Evolutionary conservation across 2,329 filamentous ascomycete genomes (phyloP), one percentile per base, ranked within the genome.

Genomic region (Biscogniauxia marginata): DNA sequence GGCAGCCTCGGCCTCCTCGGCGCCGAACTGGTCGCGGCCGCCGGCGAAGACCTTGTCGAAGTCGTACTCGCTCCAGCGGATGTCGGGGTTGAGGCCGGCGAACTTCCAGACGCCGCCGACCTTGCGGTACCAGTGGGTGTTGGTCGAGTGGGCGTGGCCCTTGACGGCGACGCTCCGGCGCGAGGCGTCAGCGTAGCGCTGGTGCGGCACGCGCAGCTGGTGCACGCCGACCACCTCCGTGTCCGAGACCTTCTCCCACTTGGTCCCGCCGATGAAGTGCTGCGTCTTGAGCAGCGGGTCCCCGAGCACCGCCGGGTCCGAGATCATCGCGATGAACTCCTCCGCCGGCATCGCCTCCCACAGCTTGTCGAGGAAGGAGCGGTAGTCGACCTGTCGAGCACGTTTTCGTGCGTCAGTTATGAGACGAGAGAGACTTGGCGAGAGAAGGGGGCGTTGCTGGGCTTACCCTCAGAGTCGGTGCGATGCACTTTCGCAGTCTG

Each of bases 311-410:
- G 76, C 71, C 19, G 75, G 72, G 66, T 79, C 76, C 22, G 82
- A 83, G 63, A 85, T 75, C 83, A 87, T 86, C 60, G 71, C 66
- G 67, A 87, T 74, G 73, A 80, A 88, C n/a, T 86, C 82, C 3
- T 81, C 77, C 0, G 83, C 81, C 1, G 81, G 75, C 83, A 87
- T 86, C 50, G 79, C 76, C 49, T 83, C 79, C 84, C 84, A 87
- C 54, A 82, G 70, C 67, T 81, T 81, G 70, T 84, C 77, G 52
- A 84, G 79, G 71, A 87, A 83, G 44, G 80, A 79, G 50, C 82
- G 83, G 80, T 92, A 92, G 77, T 92, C 89, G 65, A 91, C 81
- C 79, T 87, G 70, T 13, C 34, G 19, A 8, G 24, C 25, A 2
- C 3, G 25, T 3, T 6, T 6, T 68, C 60, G 16, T 11, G 19